Percentiles rank a stretch among this genome's conserved stretches.
These are phyloP conservation scores for Nakazawaea sp. DNA, from an alignment of 805 yeast species.

Conservation along the genomic window DNA sequence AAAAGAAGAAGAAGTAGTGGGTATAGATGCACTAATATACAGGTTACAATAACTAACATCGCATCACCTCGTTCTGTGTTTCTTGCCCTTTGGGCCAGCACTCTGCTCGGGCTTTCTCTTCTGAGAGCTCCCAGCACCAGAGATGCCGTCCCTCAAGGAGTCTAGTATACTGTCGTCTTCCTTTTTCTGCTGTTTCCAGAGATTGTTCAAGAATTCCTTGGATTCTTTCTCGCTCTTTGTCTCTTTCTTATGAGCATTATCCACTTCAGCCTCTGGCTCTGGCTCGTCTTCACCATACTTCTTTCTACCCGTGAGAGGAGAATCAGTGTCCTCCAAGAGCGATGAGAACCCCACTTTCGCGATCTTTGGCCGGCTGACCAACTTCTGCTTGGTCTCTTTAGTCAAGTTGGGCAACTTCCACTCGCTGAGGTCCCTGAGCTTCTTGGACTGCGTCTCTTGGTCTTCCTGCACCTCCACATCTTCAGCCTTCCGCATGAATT, in stretches of 20 bases:
- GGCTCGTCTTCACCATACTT: constrained; percentile 17
- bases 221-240: constrained; percentile 10
- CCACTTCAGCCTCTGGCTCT: constrained; percentile 15
- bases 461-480: constrained; percentile 25
- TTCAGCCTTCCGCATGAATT: constrained; percentile 51
- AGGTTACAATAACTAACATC: neutral
- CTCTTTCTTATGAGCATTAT: neutral
- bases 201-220: constrained; percentile 10
- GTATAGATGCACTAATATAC: neutral
- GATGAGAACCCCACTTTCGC: constrained; percentile 22
- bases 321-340: constrained; percentile 10
- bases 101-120: constrained; percentile 2
- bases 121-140: constrained; percentile 4
- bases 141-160: constrained; percentile 7
- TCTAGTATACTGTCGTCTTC: constrained; percentile 8
- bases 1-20: constrained; percentile 20
- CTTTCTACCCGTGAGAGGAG: constrained; percentile 7
- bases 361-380: constrained; percentile 18
- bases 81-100: constrained; percentile 1
- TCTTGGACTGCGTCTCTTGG: constrained; percentile 27
- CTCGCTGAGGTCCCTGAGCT: constrained; percentile 42
- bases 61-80: constrained; percentile 1
- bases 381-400: neutral
- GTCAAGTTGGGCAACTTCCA: constrained; percentile 36
- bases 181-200: constrained; percentile 12